Base-by-base conservation (phyloP, 257 asterid genomes). In the Nicotiana benthamiana region DNA sequence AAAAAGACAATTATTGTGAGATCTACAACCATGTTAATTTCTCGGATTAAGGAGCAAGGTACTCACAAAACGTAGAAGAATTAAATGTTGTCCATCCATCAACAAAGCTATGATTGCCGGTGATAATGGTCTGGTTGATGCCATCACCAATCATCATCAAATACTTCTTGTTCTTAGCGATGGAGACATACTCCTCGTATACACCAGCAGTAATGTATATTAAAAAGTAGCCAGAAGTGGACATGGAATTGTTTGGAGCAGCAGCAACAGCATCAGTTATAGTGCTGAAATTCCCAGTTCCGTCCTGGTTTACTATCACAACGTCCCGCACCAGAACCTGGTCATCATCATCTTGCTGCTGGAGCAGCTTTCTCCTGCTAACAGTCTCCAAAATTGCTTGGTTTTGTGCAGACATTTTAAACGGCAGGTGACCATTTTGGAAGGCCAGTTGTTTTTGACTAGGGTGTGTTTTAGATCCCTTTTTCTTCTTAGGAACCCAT, bases 11-110 rank as follows among this genome's bases (percentile, higher is more conserved):
- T 63, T 63, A 62, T 17, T 24, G 11, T 20, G 9, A 28, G 30
- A 1, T 62, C 15, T 34, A 34, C 43, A 48, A 48, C 53, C 53
- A 48, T 48, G 53, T 48, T 48, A 48, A 48, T 64, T 12, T 1
- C 10, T 9, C 10, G 72, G 10, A 11, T 12, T 9, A 5, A 2
- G 3, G 17, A 1, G 24, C 62, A 17, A 30, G 51, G 20, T 53
- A 78, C 89, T 85, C 83, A 92, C 94, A 74, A 6, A 92, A 87
- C 2, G 93, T 86, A 2, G 86, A 40, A 36, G 91, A 90, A 75
- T 87, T 90, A 87, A 90, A 90, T 6, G 97, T 92, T 2, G 93
- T 87, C 95, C 92, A 92, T 74, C 97, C 97, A 56, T 90, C 93
- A 2, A 86, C 84, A 22, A 87, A 84, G 82, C 75, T 92, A 16